phyloP scores from a whole-genome alignment of 805 yeast genomes.

The Starmerella stigmatis region DNA sequence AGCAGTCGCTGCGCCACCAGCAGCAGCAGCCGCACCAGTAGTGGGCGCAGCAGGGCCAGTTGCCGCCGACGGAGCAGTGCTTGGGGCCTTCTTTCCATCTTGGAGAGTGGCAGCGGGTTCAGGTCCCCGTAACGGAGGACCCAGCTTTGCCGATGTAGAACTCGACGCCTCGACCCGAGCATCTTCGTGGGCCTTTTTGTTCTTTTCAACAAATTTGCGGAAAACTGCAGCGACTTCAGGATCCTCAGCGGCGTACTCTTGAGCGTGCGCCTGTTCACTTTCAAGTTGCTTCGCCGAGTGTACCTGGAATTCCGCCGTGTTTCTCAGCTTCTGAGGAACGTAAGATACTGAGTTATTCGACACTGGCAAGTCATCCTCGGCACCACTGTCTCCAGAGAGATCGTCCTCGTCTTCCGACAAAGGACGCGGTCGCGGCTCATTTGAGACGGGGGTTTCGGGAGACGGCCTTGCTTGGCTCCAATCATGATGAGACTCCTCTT shows the following conservation, averaged over 20 bases:
- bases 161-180: too few species aligned
- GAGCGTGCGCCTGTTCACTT: not conserved
- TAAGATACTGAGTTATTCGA: conserved; percentile 15
- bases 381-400: conserved; percentile 18
- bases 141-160: too few species aligned
- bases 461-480: not conserved
- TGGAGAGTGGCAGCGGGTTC: too few species aligned
- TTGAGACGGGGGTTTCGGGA: not conserved
- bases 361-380: conserved; percentile 1
- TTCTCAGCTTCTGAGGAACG: conserved; percentile 9
- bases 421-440: not conserved
- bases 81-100: not conserved
- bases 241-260: not conserved
- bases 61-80: not conserved
- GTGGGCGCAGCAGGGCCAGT: too few species aligned
- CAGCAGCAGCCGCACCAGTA: not conserved
- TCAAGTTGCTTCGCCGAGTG: not conserved
- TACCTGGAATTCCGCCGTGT: not conserved
- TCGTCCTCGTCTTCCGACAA: conserved; percentile 18
- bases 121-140: too few species aligned
- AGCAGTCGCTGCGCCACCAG: not conserved
- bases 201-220: not conserved
- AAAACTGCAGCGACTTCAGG: conserved; percentile 7
- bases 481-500: not conserved
- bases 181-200: not conserved